phyloP scores from a whole-genome alignment of 2,329 filamentous ascomycete species.

The Penicillium sp. region DNA sequence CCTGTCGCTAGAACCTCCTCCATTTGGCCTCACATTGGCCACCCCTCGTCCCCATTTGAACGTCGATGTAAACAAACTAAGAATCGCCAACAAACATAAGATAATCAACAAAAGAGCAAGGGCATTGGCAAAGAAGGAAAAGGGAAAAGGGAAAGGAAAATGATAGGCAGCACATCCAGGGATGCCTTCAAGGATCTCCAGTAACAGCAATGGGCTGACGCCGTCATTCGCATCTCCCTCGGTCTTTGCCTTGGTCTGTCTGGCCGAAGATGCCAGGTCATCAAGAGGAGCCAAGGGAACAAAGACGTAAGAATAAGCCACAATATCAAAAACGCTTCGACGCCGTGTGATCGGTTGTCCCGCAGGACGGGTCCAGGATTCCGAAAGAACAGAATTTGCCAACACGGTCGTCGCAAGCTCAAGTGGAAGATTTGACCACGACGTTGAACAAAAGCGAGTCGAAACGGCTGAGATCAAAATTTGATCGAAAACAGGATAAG shows the following conservation, averaged over 20 bases:
- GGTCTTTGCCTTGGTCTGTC: conserved; percentile 24
- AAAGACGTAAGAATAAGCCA: conserved; percentile 35
- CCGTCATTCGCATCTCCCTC: conserved; percentile 35
- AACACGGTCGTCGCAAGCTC: conserved; percentile 16
- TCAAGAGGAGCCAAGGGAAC: conserved; percentile 22
- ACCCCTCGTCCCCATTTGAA: conserved; percentile 29
- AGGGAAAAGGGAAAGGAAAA: conserved; percentile 10
- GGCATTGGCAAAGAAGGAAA: conserved; percentile 7
- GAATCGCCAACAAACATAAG: conserved; percentile 14
- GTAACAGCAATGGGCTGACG: conserved; percentile 23
- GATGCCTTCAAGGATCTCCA: conserved; percentile 19
- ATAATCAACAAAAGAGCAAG: conserved; percentile 14
- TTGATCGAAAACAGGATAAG: conserved; percentile 35
- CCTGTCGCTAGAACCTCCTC: conserved; percentile 12
- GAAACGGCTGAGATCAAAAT: conserved; percentile 34
- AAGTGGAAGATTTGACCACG: conserved; percentile 5
- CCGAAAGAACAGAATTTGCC: conserved; percentile 13
- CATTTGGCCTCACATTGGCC: conserved; percentile 21
- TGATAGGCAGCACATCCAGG: conserved; percentile 16
- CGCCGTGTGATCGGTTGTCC: conserved; percentile 25
- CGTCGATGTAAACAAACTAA: conserved; percentile 28
- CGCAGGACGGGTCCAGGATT: conserved; percentile 17
- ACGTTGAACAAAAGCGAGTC: conserved; percentile 28
- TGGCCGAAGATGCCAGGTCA: conserved; percentile 17
- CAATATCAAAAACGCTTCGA: conserved; percentile 33